A percentile compares a stretch with the other conserved stretches of the same genome.
phyloP scores from a whole-genome alignment of 1,284 basidiomycete species.

The Malassezia arunalokei region DNA sequence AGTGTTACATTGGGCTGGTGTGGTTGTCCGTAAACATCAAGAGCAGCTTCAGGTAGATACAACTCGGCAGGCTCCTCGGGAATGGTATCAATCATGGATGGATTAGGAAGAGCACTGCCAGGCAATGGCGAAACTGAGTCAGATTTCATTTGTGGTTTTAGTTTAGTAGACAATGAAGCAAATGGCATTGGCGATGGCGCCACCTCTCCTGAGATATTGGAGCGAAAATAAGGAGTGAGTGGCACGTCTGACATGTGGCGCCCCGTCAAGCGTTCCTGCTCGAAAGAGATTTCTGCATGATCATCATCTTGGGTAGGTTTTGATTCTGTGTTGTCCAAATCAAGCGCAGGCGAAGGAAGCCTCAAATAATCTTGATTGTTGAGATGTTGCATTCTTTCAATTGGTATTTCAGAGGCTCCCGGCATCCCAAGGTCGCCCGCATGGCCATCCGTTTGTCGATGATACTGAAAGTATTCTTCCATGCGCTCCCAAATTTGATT shows the following conservation, averaged over 20 bases:
- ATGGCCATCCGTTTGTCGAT: constrained; percentile 29
- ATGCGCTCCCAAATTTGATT: constrained; percentile 25
- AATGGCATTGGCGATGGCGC: constrained; percentile 2
- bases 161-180: not conserved
- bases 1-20: not conserved
- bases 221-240: constrained; percentile 25
- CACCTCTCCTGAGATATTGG: not conserved
- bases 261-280: constrained; percentile 30
- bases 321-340: not conserved
- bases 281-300: constrained; percentile 4
- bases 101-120: not conserved
- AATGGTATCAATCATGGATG: not conserved
- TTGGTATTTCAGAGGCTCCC: not conserved
- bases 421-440: constrained; percentile 33
- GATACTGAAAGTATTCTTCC: constrained; percentile 31
- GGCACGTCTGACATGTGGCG: constrained; percentile 41
- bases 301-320: not conserved
- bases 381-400: not conserved
- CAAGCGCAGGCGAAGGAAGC: constrained; percentile 36
- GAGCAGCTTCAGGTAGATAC: constrained; percentile 4
- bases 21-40: not conserved
- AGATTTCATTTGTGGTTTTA: not conserved
- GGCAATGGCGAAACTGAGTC: not conserved
- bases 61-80: constrained; percentile 3
- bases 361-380: constrained; percentile 24